Base-by-base conservation (phyloP, 2,329 filamentous ascomycete species). In the Zymoseptoria pseudotritici region DNA sequence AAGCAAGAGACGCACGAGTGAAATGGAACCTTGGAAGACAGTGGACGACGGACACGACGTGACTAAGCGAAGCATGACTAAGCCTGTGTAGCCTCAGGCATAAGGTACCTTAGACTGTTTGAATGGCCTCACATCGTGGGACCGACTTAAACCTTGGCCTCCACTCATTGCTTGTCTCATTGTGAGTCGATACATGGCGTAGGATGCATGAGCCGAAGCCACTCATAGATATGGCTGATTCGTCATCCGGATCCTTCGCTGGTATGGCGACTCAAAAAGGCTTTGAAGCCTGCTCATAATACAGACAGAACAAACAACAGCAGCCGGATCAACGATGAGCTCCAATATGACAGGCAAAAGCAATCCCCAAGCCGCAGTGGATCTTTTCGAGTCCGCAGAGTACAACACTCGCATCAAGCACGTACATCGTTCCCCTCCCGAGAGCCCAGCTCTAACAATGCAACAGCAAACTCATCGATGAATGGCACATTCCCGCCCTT, bases 401-500 rank as follows among this genome's bases (percentile, higher is more conserved):
- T 42, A 42, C 36, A 42, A 42, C 36, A 42, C 36, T 42, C 36
- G 36, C 10, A 42, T 42, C 36, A 42, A 17, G 36, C 11, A 42
- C 11, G 11, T 13, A 42, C 36, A 42, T 3, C 36, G 6, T 42
- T 42, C 36, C 31, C 17, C 11, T 17, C 17, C 36, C 10, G 17
- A 42, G 10, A 13, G 4, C 36, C 36, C 36, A 42, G 4, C 11
- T 42, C 36, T 17, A 42, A 42, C 13, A 42, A 13, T 42, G 17
- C 4, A 13, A 42, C 36, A 42, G 36, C 51, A 26, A 53, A 3
- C 51, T 53, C 21, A n/a, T 4, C 9, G 22, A 53, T 11, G n/a
- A 55, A 55, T 62, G 59, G 63, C 62, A 63, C 36, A 53, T 60
- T 7, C 80, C 81, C 1, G 81, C 80, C 0, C 57, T 82, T 5